Percentiles rank a stretch among this genome's conserved stretches.
Conservation (phyloP, 1,284 basidiomycete species). For the Kwoniella shivajii region DNA sequence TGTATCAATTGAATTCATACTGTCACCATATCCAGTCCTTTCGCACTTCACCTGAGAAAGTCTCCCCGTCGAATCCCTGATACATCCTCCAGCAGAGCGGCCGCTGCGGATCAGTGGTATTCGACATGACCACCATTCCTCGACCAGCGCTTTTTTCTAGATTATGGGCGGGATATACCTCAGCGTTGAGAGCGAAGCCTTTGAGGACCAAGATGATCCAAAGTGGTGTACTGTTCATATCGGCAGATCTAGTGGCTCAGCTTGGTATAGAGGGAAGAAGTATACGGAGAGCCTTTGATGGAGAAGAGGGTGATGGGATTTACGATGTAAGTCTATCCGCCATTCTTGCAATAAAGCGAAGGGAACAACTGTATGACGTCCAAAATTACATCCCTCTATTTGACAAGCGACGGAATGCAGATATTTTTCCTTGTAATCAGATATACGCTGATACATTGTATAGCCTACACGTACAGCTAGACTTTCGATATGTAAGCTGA, state of each 20-base stretch:
- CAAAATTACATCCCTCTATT: too few relatives aligned
- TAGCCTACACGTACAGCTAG: slow-evolving; percentile 72
- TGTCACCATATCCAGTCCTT: too few relatives aligned
- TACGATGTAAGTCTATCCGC: slow-evolving; percentile 24
- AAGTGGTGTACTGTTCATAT: slow-evolving; percentile 67
- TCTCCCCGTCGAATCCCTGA: background rate
- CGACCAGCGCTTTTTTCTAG: slow-evolving; percentile 16
- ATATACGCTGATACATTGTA: too few relatives aligned
- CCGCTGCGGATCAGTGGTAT: background rate
- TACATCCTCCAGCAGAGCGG: background rate
- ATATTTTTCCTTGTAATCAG: too few relatives aligned
- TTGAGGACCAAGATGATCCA: slow-evolving; percentile 56
- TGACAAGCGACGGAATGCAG: too few relatives aligned
- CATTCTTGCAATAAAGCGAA: too few relatives aligned
- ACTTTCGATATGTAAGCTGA: slow-evolving; percentile 65
- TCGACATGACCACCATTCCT: slow-evolving; percentile 10
- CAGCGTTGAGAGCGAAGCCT: slow-evolving; percentile 28
- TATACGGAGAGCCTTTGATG: slow-evolving; percentile 9
- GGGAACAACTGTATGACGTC: too few relatives aligned
- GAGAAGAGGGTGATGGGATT: slow-evolving; percentile 15
- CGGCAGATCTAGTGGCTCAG: slow-evolving; percentile 81
- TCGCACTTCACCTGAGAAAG: too few relatives aligned
- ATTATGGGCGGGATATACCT: slow-evolving; percentile 35
- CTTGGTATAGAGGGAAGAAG: slow-evolving; percentile 73
- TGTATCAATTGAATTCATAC: too few relatives aligned